A percentile compares a stretch with the other conserved stretches of the same genome.
Evolutionary conservation across 192 early-diverging fungal species (phyloP).

Genomic region (Backusella westeae): DNA sequence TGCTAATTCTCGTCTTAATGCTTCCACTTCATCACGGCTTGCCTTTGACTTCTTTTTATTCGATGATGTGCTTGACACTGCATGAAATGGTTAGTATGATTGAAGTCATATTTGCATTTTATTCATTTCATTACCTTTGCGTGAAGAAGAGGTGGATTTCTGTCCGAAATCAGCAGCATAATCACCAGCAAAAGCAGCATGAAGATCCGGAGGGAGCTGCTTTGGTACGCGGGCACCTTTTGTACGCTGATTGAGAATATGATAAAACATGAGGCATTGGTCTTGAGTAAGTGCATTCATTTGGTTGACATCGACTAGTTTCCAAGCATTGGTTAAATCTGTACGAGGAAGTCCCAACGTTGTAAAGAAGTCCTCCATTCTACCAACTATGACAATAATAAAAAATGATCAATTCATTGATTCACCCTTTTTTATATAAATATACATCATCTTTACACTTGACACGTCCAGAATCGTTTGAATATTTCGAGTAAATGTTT

Average conservation of each 20-base stretch:
- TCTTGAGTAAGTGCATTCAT: constrained; percentile 54
- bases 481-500: constrained; percentile 52
- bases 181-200: constrained; percentile 51
- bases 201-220: constrained; percentile 47
- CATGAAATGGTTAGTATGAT: neutral
- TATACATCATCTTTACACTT: constrained; percentile 28
- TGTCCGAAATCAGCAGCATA: constrained; percentile 45
- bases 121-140: neutral
- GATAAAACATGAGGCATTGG: constrained; percentile 54
- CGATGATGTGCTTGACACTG: neutral
- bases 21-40: constrained; percentile 45
- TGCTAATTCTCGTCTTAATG: constrained; percentile 42
- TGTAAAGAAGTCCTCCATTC: constrained; percentile 56
- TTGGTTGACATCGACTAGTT: constrained; percentile 54
- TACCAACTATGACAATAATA: constrained; percentile 38
- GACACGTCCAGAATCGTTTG: constrained; percentile 48
- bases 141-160: neutral
- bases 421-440: neutral
- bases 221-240: constrained; percentile 50
- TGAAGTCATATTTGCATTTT: neutral
- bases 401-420: neutral
- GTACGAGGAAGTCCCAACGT: constrained; percentile 50
- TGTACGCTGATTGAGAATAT: constrained; percentile 54
- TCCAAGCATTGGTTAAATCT: constrained; percentile 55
- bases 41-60: neutral